phyloP scores from a whole-genome alignment of 352 stramenopile genomes.

The Halophytophthora batemanensis region DNA sequence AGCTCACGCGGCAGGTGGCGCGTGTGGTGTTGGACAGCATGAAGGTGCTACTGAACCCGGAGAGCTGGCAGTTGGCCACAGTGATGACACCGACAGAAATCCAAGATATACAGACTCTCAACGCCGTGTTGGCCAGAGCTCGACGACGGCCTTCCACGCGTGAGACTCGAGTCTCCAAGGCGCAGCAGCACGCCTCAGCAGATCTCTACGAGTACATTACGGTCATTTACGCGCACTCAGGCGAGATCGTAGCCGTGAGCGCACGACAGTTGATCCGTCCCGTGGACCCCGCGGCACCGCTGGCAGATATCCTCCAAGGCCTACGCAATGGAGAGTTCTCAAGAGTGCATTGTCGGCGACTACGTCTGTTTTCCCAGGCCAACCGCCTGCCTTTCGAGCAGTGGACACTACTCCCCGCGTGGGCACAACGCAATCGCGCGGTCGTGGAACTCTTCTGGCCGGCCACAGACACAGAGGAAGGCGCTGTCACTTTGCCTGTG shows the following conservation, averaged over 20 bases:
- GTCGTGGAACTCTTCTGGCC: slow-evolving; percentile 52
- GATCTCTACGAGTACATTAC: slow-evolving; percentile 57
- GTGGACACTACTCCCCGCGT: slow-evolving; percentile 35
- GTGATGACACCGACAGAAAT: slow-evolving; percentile 19
- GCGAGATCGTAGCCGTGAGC: slow-evolving; percentile 53
- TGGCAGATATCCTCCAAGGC: slow-evolving; percentile 29
- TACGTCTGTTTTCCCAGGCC: slow-evolving; percentile 49
- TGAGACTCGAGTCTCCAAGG: background rate
- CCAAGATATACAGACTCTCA: slow-evolving; percentile 9
- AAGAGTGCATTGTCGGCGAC: slow-evolving; percentile 39
- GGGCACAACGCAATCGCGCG: slow-evolving; percentile 9
- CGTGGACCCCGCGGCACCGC: slow-evolving; percentile 26
- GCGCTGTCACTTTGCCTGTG: slow-evolving; percentile 12
- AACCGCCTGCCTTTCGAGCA: slow-evolving; percentile 50
- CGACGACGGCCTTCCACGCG: slow-evolving; percentile 1
- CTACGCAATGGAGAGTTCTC: slow-evolving; percentile 22
- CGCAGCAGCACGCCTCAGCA: slow-evolving; percentile 1
- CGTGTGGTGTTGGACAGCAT: slow-evolving; percentile 47
- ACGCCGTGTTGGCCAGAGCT: slow-evolving; percentile 11
- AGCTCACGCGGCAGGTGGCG: slow-evolving; percentile 44
- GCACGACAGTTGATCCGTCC: slow-evolving; percentile 54
- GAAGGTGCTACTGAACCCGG: slow-evolving; percentile 39
- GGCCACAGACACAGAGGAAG: background rate
- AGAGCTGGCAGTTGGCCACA: slow-evolving; percentile 55
- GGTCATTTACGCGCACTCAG: slow-evolving; percentile 33